Evolutionary conservation across 2,329 filamentous ascomycete genomes (phyloP), one percentile per base, ranked within the genome.

Genomic region (Pyricularia grisea): DNA sequence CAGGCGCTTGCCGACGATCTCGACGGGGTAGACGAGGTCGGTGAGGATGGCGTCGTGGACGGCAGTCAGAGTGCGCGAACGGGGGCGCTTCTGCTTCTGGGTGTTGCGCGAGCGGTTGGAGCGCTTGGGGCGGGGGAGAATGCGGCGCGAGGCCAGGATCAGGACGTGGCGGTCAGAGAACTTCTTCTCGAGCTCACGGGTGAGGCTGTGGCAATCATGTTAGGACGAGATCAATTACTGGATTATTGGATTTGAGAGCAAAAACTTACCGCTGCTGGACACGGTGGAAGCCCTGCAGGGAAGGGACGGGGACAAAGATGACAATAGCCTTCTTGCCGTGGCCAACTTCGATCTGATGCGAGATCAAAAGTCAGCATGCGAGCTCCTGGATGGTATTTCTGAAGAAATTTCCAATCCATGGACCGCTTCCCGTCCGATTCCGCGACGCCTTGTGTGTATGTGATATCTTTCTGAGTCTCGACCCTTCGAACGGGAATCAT

Each of bases 251-350:
- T 5, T 42, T 2, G 14, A 11, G 14, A 1, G 20, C 42, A 55
- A 70, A 30, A 64, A 83, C 90, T 85, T 94, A 98, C 94, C 95
- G 94, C 88, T 98, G 95, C 90, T 99, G 95, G 82, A 97, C 93
- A 82, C 95, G 94, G 92, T 98, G 95, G 93, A 97, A 99, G 83
- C 92, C 92, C 84, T 90, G 87, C 83, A 99, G 93, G 84, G 96
- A 93, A 85, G 95, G 95, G 83, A 99, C 95, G 83, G 95, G 95
- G 89, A 99, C 95, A 92, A 99, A 99, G 92, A 99, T 97, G 89
- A 97, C 94, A 88, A 99, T 95, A 82, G 95, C 95, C 92, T 98
- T 99, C 90, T 97, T 97, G 90, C 95, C 95, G 88, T 98, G 94
- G 88, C 95, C 95, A 87, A 98, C 94, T 89, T 99, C 95, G 88